Conservation (phyloP, 441 rosid genomes). For the Melastoma candidum region DNA sequence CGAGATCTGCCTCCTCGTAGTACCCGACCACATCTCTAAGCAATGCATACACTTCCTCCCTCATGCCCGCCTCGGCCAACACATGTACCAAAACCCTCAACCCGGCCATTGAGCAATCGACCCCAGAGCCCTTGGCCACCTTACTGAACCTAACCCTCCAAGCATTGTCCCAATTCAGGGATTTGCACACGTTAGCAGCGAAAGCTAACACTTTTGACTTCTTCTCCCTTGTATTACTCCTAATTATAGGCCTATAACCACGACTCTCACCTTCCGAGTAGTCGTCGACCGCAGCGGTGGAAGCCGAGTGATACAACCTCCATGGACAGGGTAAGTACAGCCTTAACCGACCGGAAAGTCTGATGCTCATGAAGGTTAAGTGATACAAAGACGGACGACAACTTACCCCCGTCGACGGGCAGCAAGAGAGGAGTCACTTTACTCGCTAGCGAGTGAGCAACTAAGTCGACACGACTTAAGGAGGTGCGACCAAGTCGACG, state of each 20-base stretch:
- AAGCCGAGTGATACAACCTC: conserved; percentile 16
- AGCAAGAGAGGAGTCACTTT: too few relatives aligned
- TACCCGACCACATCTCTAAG: conserved; percentile 30
- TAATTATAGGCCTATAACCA: conserved; percentile 2
- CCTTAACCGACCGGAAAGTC: too few relatives aligned
- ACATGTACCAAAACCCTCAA: conserved; percentile 28
- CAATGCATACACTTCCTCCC: conserved; percentile 32
- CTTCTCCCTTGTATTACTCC: conserved; percentile 5
- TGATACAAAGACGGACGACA: too few relatives aligned
- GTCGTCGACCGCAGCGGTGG: conserved; percentile 21
- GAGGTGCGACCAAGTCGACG: too few relatives aligned
- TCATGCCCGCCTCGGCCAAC: conserved; percentile 26
- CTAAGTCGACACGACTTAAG: too few relatives aligned
- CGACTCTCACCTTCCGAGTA: conserved; percentile 22
- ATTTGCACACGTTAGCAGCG: conserved; percentile 30
- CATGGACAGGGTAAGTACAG: too few relatives aligned
- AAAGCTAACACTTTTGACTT: conserved; percentile 19
- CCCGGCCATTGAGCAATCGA: conserved; percentile 23
- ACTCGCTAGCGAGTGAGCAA: too few relatives aligned
- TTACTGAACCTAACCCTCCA: conserved; percentile 18
- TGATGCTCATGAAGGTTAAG: too few relatives aligned
- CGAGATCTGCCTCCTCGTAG: conserved; percentile 20
- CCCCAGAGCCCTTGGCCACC: conserved; percentile 22
- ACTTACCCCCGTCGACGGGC: too few relatives aligned
- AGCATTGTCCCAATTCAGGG: conserved; percentile 33